Base-by-base conservation (phyloP, 495 filamentous ascomycete species). In the Symbiotaphrina buchneri region DNA sequence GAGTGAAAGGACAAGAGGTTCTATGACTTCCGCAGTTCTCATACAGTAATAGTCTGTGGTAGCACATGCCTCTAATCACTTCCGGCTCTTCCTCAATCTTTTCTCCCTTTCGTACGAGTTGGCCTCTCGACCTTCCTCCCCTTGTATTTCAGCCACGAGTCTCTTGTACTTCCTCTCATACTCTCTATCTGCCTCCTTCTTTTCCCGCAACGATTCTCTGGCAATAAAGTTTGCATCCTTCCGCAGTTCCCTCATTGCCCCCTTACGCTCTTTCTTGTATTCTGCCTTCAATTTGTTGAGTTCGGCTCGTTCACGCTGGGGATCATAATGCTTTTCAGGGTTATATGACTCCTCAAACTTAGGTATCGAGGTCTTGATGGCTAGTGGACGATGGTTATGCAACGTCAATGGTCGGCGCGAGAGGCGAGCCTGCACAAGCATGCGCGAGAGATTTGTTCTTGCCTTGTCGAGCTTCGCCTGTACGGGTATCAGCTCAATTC, bases 281-380 rank as follows among this genome's bases (percentile, higher is more conserved):
- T 99, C 85, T 28, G 71, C 70, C 53, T 66, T 70, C 43, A 99
- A 60, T 42, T 79, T 82, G 40, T 66, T 68, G 28, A 68, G 39
- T 37, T 90, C 81, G n/a, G 72, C 65, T 17, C 87, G 76, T 45
- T 87, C 83, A 31, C 68, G 67, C 48, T 95, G 71, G 1, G 81
- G 80, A 43, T 99, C 87, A 62, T 95, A 93, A 60, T 91, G 85
- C 51, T 78, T 83, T 58, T 79, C 65, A 8, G 83, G 87, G 48
- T 84, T 82, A 68, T 82, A 99, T 39, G 66, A 56, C 48, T 92
- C 83, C 55, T 99, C 90, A 58, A 95, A 99, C 54, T 92, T 94
- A 41, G 87, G 87, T 16, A 93, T 72, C 27, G 71, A 71, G 6
- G 71, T 68, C 43, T 82, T 80, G 53, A 99, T 92, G 10, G 90